Evolutionary conservation across 495 filamentous ascomycete genomes (phyloP).

Genomic region (Evansstolkia leycettana): DNA sequence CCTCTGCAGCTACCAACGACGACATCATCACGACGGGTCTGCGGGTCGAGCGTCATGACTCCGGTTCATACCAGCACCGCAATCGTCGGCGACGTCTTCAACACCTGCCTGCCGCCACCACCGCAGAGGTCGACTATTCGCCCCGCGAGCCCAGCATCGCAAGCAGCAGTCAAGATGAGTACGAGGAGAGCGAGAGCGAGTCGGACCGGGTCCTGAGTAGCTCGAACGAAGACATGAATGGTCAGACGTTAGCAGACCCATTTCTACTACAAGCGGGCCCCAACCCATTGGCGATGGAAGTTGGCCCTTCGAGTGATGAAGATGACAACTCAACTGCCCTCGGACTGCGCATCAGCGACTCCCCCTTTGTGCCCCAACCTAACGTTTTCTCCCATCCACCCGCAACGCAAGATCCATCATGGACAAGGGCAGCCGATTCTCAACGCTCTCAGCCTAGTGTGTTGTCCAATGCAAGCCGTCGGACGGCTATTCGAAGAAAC

Average conservation of each 20-base stretch:
- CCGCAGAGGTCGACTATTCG: constrained; percentile 37
- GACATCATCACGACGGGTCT: constrained; percentile 83
- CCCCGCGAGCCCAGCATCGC: constrained; percentile 22
- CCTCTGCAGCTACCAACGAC: constrained; percentile 60
- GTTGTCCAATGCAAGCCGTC: constrained; percentile 25
- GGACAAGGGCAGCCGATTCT: constrained; percentile 32
- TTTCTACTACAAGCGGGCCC: constrained; percentile 13
- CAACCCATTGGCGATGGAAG: constrained; percentile 22
- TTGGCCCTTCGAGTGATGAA: constrained; percentile 43
- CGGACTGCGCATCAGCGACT: constrained; percentile 45
- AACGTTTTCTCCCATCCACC: constrained; percentile 86
- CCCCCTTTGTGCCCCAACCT: constrained; percentile 70
- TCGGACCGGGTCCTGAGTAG: constrained; percentile 74
- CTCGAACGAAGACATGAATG: constrained; percentile 63
- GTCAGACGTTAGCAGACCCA: constrained; percentile 11
- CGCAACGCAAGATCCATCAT: constrained; percentile 37
- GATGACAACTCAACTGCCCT: constrained; percentile 77
- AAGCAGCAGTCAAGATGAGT: constrained; percentile 79
- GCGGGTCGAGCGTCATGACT: constrained; percentile 47
- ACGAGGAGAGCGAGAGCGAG: constrained; percentile 76
- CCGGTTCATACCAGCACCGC: constrained; percentile 19
- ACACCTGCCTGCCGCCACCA: constrained; percentile 30
- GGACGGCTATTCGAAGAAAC: constrained; percentile 24
- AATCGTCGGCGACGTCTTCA: constrained; percentile 45
- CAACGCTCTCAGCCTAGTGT: constrained; percentile 28